phyloP scores from a whole-genome alignment of 2,329 filamentous ascomycete species.

The Pseudogymnoascus sp. region DNA sequence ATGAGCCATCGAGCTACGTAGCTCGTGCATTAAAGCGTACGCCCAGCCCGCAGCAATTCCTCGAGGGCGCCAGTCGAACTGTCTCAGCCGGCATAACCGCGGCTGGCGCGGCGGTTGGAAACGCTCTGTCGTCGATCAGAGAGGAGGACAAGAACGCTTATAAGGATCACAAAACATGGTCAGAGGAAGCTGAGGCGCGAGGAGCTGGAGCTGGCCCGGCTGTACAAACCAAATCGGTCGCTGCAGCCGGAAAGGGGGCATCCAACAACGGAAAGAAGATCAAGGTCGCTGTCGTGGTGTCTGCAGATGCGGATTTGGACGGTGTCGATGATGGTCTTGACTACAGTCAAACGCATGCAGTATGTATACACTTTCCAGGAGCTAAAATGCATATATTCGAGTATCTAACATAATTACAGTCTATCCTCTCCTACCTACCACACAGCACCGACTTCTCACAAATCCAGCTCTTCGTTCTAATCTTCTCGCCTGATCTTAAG shows the following conservation, averaged over 20 bases:
- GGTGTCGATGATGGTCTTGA: slow-evolving; percentile 55
- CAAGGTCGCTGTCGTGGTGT: slow-evolving; percentile 83
- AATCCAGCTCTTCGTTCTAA: slow-evolving; percentile 77
- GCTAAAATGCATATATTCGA: slow-evolving; percentile 18
- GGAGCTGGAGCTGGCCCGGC: slow-evolving; percentile 38
- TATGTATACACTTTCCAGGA: slow-evolving; percentile 42
- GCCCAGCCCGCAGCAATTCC: slow-evolving; percentile 80
- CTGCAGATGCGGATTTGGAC: slow-evolving; percentile 62
- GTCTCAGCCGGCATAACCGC: slow-evolving; percentile 77
- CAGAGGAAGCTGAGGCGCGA: slow-evolving; percentile 75
- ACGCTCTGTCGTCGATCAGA: slow-evolving; percentile 73
- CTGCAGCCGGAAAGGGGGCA: background rate
- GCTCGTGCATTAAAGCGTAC: slow-evolving; percentile 72
- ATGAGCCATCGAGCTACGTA: slow-evolving; percentile 57
- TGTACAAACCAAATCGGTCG: background rate
- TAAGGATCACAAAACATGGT: slow-evolving; percentile 85
- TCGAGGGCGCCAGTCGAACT: slow-evolving; percentile 75
- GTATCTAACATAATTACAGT: slow-evolving; percentile 42
- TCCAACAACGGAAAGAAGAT: slow-evolving; percentile 45
- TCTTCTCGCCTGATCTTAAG: slow-evolving; percentile 78
- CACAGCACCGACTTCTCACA: slow-evolving; percentile 66
- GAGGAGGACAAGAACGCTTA: slow-evolving; percentile 78
- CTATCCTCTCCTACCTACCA: slow-evolving; percentile 83
- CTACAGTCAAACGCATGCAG: slow-evolving; percentile 69
- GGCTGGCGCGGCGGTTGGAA: slow-evolving; percentile 74